Evolutionary conservation across 768 basidiomycete species (phyloP).

Genomic region (Suillus paluster): DNA sequence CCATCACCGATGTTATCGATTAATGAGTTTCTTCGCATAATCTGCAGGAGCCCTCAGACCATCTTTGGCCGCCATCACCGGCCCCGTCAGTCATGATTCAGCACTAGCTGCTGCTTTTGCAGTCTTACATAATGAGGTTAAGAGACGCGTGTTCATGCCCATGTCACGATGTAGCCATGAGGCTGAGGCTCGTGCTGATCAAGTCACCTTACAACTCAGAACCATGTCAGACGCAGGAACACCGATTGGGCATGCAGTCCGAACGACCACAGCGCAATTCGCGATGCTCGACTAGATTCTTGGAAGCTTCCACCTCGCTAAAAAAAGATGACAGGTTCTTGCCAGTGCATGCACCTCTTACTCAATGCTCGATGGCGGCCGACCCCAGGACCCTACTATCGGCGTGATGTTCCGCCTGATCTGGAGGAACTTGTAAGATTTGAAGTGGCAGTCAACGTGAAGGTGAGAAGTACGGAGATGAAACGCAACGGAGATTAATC

Average conservation of each 20-base stretch:
- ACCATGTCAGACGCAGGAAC: background rate
- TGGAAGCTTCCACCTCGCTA: background rate
- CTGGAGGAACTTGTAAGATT: background rate
- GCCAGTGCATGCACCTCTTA: background rate
- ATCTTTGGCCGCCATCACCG: background rate
- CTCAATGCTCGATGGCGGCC: background rate
- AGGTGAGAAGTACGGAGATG: constrained; percentile 2
- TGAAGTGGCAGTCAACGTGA: background rate
- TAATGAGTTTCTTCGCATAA: background rate
- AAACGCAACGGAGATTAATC: constrained; percentile 1
- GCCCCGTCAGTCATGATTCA: background rate
- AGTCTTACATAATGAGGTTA: background rate
- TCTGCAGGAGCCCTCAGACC: background rate
- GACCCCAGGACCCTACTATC: background rate
- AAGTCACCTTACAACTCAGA: background rate
- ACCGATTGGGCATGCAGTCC: background rate
- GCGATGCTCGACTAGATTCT: background rate
- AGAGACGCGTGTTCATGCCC: background rate
- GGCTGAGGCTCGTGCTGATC: background rate
- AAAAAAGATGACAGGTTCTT: background rate
- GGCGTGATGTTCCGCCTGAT: background rate
- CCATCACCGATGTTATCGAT: background rate
- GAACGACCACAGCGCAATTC: background rate
- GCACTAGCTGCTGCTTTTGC: background rate
- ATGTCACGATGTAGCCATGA: constrained; percentile 1